Evolutionary conservation across 371 early-diverging fungal genomes (phyloP).

Genomic region (Dichotomocladium elegans): DNA sequence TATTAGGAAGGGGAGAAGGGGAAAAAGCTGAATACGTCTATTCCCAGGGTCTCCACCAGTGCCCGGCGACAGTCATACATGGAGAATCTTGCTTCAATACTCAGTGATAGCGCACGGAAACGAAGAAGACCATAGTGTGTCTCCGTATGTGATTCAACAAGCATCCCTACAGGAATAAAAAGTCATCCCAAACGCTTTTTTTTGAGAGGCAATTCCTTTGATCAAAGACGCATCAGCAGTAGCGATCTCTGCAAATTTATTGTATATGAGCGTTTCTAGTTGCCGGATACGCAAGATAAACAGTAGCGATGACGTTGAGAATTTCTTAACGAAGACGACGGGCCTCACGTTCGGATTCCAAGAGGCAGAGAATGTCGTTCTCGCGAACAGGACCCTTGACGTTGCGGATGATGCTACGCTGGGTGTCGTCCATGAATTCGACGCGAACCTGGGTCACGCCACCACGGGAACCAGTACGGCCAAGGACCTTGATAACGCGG

Average conservation of each 20-base stretch:
- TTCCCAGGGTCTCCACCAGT: no score
- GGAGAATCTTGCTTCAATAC: neutral
- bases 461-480: slow-evolving; percentile 98
- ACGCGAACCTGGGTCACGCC: slow-evolving; percentile 99
- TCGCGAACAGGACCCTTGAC: slow-evolving; percentile 99
- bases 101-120: neutral
- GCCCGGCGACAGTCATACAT: neutral
- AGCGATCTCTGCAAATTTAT: no score
- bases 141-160: no score
- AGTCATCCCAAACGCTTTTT: no score
- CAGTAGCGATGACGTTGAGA: no score
- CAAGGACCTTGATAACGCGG: slow-evolving; percentile 93
- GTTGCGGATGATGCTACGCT: slow-evolving; percentile 97
- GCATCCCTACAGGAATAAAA: no score
- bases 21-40: no score
- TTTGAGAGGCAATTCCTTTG: no score
- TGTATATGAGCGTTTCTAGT: no score
- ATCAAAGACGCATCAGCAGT: no score
- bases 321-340: slow-evolving; percentile 96
- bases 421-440: slow-evolving; percentile 94
- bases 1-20: neutral
- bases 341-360: slow-evolving; percentile 99
- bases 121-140: no score
- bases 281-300: no score
- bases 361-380: slow-evolving; percentile 92